Evolutionary conservation across 1,139 yeast species (phyloP).

Genomic region (Pichia inconspicua): DNA sequence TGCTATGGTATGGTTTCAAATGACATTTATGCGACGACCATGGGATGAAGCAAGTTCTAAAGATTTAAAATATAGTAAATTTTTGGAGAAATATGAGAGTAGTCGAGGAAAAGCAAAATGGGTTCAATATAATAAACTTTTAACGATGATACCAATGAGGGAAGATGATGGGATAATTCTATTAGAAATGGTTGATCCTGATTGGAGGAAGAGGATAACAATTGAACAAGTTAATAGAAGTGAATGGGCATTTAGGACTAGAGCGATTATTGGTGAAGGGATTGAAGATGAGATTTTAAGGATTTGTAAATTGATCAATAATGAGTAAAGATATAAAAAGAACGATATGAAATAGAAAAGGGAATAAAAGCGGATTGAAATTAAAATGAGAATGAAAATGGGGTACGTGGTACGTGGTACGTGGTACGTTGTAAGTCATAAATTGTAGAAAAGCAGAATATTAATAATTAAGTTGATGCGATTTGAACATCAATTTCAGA

Average conservation of each 20-base stretch:
- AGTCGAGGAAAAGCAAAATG: not conserved
- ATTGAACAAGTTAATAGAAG: conserved; percentile 16
- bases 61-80: conserved; percentile 23
- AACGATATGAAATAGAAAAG: not conserved
- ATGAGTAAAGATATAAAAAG: not conserved
- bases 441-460: no score
- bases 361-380: not conserved
- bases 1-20: conserved; percentile 42
- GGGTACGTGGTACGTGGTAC: no score
- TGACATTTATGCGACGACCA: conserved; percentile 39
- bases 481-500: not conserved
- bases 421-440: no score
- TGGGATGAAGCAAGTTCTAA: conserved; percentile 36
- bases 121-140: conserved; percentile 4
- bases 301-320: not conserved
- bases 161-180: conserved; percentile 13
- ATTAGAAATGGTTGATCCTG: conserved; percentile 26
- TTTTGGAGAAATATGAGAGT: conserved; percentile 18
- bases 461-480: not conserved
- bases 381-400: not conserved
- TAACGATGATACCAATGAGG: conserved; percentile 6
- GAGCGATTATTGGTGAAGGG: not conserved
- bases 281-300: not conserved
- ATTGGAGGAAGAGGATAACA: conserved; percentile 16
- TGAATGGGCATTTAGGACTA: conserved; percentile 20